Evolutionary conservation across 768 basidiomycete species (phyloP).

Genomic region (Tubosaeta brunneosetosa): DNA sequence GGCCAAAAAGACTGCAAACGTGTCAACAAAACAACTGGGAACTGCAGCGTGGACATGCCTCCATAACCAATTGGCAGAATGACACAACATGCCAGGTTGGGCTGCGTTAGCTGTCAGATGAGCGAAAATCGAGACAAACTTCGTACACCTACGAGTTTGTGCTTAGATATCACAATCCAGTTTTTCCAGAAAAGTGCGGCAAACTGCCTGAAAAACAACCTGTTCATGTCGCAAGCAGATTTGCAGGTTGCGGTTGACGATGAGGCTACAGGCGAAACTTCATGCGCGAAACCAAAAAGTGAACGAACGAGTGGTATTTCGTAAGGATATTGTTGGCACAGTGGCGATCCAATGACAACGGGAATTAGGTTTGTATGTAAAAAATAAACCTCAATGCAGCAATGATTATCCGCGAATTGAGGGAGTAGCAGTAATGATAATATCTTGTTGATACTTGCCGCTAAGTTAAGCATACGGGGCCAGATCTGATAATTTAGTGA

Average conservation of each 20-base stretch:
- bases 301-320: no score
- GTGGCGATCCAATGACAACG: no score
- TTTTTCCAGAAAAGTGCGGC: conserved; percentile 64
- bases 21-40: not conserved
- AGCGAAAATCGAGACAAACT: not conserved
- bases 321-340: no score
- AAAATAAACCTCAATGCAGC: no score
- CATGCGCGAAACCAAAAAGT: not conserved
- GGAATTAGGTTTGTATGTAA: no score
- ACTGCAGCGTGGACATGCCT: conserved; percentile 6
- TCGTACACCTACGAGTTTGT: conserved; percentile 49
- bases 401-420: no score
- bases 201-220: conserved; percentile 59
- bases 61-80: conserved; percentile 63
- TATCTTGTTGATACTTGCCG: no score
- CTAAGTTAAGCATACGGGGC: no score
- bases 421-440: no score
- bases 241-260: not conserved
- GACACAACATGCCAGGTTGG: conserved; percentile 59
- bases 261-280: not conserved
- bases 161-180: conserved; percentile 66
- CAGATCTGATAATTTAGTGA: no score
- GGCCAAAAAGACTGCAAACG: conserved; percentile 47
- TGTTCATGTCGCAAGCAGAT: conserved; percentile 13
- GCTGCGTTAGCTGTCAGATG: conserved; percentile 29